Conservation (phyloP, 179 eudicot species). For the Beta corolliflora region DNA sequence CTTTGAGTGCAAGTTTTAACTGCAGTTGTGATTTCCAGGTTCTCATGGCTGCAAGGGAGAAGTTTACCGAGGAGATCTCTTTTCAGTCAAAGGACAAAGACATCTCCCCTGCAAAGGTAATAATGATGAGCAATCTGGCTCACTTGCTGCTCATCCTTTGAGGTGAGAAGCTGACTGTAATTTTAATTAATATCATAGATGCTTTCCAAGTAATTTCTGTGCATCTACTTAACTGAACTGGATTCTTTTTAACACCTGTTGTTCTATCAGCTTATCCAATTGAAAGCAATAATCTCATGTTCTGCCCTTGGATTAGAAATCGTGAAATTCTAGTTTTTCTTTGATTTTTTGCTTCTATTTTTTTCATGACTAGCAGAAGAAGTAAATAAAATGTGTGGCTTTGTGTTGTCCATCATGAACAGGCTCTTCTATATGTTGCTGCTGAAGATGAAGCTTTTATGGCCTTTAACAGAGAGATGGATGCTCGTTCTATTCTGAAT, state of each 20-base stretch:
- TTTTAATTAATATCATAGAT: not conserved
- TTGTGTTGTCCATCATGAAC: slow-evolving; percentile 23
- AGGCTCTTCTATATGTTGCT: slow-evolving; percentile 81
- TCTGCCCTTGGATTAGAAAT: not conserved
- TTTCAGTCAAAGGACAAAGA: slow-evolving; percentile 84
- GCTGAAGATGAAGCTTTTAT: slow-evolving; percentile 90
- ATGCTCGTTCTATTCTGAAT: slow-evolving; percentile 50
- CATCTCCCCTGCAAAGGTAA: slow-evolving; percentile 95
- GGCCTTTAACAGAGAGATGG: slow-evolving; percentile 75
- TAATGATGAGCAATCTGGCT: slow-evolving; percentile 45
- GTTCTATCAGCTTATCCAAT: not conserved
- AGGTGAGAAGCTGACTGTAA: slow-evolving; percentile 36
- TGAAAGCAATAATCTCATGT: not conserved
- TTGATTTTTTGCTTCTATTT: not conserved
- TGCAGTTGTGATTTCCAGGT: slow-evolving; percentile 50
- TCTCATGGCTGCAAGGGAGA: slow-evolving; percentile 75
- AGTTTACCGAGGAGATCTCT: slow-evolving; percentile 79
- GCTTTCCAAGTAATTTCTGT: slow-evolving; percentile 8
- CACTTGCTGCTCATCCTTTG: slow-evolving; percentile 42
- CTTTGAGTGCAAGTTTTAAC: slow-evolving; percentile 24
- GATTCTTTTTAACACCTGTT: not conserved
- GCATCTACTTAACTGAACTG: not conserved
- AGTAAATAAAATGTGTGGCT: slow-evolving; percentile 3
- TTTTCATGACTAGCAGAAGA: not conserved
- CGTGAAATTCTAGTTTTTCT: not conserved